Evolutionary conservation across 2,329 filamentous ascomycete species (phyloP).

Genomic region (Claviceps arundinis): DNA sequence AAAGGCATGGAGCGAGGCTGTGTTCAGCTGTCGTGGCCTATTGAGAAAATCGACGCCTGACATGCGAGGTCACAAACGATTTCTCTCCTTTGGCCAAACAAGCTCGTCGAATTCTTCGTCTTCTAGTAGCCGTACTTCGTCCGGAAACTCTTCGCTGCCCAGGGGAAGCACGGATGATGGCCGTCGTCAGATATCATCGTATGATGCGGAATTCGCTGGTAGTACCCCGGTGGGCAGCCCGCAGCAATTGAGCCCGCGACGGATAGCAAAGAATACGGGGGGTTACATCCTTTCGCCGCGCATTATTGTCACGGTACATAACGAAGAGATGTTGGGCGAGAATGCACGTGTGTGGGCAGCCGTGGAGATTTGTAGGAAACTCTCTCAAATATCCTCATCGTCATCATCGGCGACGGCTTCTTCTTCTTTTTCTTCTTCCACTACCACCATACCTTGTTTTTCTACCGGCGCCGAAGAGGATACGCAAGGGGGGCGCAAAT

Average conservation of each 20-base stretch:
- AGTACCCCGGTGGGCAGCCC: not conserved
- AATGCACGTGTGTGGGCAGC: constrained; percentile 32
- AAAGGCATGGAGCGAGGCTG: constrained; percentile 7
- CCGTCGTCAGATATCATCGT: not conserved
- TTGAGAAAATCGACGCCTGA: constrained; percentile 6
- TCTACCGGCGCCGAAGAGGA: not conserved
- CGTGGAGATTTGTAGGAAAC: constrained; percentile 31
- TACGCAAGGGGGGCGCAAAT: not conserved
- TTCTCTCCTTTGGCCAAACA: constrained; percentile 3
- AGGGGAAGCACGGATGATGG: not conserved
- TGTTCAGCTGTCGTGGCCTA: constrained; percentile 8
- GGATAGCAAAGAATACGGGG: constrained; percentile 4
- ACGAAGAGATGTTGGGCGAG: constrained; percentile 20
- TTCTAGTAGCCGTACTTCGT: constrained; percentile 3
- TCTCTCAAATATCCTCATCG: constrained; percentile 14
- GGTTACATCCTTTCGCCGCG: constrained; percentile 25
- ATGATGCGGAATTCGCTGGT: not conserved
- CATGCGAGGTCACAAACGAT: constrained; percentile 2
- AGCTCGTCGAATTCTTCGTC: not conserved
- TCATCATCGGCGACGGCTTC: constrained; percentile 1
- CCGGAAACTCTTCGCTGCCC: not conserved
- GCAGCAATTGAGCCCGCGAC: constrained; percentile 3
- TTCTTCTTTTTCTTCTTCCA: not conserved
- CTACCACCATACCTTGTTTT: too few species aligned
- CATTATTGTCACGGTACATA: constrained; percentile 30